Evolutionary conservation across 768 basidiomycete genomes (phyloP).

Genomic region (Artomyces pyxidatus): DNA sequence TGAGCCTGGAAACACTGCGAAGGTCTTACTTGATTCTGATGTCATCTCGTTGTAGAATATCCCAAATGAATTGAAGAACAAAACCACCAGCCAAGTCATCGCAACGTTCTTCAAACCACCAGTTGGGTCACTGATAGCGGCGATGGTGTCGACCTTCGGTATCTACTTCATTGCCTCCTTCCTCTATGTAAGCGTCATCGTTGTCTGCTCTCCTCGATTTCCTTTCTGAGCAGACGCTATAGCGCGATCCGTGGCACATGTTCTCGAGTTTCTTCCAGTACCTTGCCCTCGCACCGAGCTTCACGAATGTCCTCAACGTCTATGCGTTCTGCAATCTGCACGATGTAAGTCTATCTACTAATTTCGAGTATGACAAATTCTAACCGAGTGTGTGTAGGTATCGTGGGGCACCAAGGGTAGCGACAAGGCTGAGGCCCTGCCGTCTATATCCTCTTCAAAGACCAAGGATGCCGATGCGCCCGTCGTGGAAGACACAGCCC

Average conservation of each 20-base stretch:
- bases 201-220: not conserved
- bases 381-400: slow-evolving; percentile 34
- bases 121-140: slow-evolving; percentile 75
- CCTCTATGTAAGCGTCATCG: slow-evolving; percentile 58
- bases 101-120: slow-evolving; percentile 62
- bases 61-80: slow-evolving; percentile 40
- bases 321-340: slow-evolving; percentile 98
- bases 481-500: slow-evolving; percentile 81
- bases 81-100: slow-evolving; percentile 43
- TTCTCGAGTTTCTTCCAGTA: slow-evolving; percentile 92
- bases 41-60: slow-evolving; percentile 36
- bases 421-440: slow-evolving; percentile 89
- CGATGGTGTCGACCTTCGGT: slow-evolving; percentile 84
- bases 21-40: not conserved
- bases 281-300: slow-evolving; percentile 82
- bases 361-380: not conserved
- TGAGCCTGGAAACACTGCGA: slow-evolving; percentile 25
- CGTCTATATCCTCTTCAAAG: slow-evolving; percentile 83
- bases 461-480: slow-evolving; percentile 60
- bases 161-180: slow-evolving; percentile 82
- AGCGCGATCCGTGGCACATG: slow-evolving; percentile 98
- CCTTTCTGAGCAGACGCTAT: slow-evolving; percentile 8
- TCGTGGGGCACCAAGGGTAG: slow-evolving; percentile 95
- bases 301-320: slow-evolving; percentile 92
- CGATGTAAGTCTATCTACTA: slow-evolving; percentile 44